phyloP scores from a whole-genome alignment of 805 yeast genomes.

The Saccharomycopsis olivae region DNA sequence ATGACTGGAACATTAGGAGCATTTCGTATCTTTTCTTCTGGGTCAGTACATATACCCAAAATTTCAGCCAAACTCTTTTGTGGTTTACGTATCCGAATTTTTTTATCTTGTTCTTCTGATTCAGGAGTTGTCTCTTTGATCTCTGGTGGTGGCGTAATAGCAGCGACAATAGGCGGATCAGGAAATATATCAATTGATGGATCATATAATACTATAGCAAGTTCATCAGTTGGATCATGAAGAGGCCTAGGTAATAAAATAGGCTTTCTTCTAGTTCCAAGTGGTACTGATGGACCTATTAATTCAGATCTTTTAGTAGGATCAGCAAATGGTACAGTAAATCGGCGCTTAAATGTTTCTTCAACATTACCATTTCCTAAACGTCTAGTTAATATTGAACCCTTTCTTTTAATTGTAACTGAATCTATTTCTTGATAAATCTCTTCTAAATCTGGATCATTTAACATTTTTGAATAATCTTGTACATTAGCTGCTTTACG shows the following conservation, averaged over 20 bases:
- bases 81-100: constrained; percentile 20
- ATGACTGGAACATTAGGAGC: constrained; percentile 91
- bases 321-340: constrained; percentile 50
- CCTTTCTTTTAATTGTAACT: constrained; percentile 30
- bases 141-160: not conserved
- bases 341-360: constrained; percentile 34
- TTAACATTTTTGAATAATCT: constrained; percentile 27
- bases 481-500: constrained; percentile 25
- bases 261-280: constrained; percentile 69
- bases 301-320: constrained; percentile 20
- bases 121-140: not conserved
- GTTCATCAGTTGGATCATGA: constrained; percentile 91
- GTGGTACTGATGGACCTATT: constrained; percentile 54
- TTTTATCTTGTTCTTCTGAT: not conserved
- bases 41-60: constrained; percentile 53
- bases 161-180: constrained; percentile 8
- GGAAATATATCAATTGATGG: constrained; percentile 68
- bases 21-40: constrained; percentile 37
- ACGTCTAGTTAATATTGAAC: constrained; percentile 53
- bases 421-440: constrained; percentile 4
- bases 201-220: constrained; percentile 89
- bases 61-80: constrained; percentile 72
- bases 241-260: constrained; percentile 77
- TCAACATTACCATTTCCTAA: constrained; percentile 32
- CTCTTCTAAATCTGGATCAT: not conserved